Base-by-base conservation (phyloP, 2,329 filamentous ascomycete genomes). In the Nannizziopsis arthrosporioides region DNA sequence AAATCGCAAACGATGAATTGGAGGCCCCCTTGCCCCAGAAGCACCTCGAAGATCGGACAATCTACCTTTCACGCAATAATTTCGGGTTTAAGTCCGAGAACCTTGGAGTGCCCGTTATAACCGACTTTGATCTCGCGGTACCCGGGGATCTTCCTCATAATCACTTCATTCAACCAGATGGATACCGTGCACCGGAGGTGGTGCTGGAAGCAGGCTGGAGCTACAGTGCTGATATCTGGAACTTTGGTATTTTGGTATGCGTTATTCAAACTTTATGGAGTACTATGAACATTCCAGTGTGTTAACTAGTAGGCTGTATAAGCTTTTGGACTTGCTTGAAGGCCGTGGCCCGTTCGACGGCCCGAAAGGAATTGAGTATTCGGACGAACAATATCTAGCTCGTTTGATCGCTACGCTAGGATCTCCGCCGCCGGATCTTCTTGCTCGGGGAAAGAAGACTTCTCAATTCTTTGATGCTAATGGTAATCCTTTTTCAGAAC, bases 131-230 rank as follows among this genome's bases (percentile, higher is more conserved):
- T 19, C 54, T 57, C 22, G 56, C 61, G 5, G 59, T 61, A 30
- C 54, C 36, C 37, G 61, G 60, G 27, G 53, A 60, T 51, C 39
- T 8, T 11, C 6, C 10, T 17, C 39, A 4, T 38, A 50, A 72
- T 66, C 55, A 69, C 58, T 48, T 67, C 61, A 61, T 76, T 66
- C 52, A 80, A 62, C 64, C 64, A 50, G 61, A 65, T 47, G 55
- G 61, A 44, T 69, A 68, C 57, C 63, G 60, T 36, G 65, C 63
- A 5, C 66, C 64, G 48, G 66, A 70, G 55, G 66, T 69, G 31
- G 61, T 69, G 37, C 53, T 69, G 4, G 61, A 61, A 46, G 61
- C 55, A 53, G 61, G 63, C 42, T 69, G 63, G 66, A 57, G 59
- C 48, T 66, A 65, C 54, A 53, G 57, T 47, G 58, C 57, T 15